Percentiles rank a stretch among this genome's conserved stretches.
These are phyloP conservation scores for Cardamine chenopodiifolia DNA, from an alignment of 345 rosid species.

Conservation along the genomic window DNA sequence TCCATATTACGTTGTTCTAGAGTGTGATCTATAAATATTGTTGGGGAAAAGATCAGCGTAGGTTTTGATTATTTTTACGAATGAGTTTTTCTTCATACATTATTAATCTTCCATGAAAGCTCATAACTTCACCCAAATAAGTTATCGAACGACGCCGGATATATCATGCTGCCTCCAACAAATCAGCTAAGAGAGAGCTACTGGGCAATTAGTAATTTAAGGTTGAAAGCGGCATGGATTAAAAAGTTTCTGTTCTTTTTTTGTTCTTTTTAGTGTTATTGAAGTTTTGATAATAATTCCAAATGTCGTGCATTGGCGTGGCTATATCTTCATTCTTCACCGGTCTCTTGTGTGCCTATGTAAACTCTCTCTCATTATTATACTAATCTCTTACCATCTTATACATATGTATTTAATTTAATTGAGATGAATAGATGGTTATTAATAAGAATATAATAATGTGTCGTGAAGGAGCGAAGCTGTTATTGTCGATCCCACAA, in stretches of 20 bases:
- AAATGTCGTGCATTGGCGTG: conserved; percentile 41
- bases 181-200: conserved; percentile 33
- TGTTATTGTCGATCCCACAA: conserved; percentile 44
- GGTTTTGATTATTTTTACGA: background rate
- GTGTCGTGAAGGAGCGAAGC: conserved; percentile 42
- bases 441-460: conserved; percentile 23
- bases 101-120: background rate
- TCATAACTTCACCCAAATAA: background rate
- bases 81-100: conserved; percentile 1
- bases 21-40: background rate
- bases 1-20: background rate
- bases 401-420: background rate
- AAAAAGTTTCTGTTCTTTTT: background rate
- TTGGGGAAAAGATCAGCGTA: background rate
- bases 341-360: conserved; percentile 41
- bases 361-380: conserved; percentile 28
- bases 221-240: conserved; percentile 37
- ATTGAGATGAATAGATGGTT: conserved; percentile 13
- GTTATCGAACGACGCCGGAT: background rate
- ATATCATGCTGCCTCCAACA: conserved; percentile 36
- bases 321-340: conserved; percentile 33
- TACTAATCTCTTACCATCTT: conserved; percentile 26
- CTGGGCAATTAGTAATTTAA: conserved; percentile 19
- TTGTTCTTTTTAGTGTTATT: conserved; percentile 16
- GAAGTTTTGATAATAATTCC: conserved; percentile 20